These are phyloP conservation scores for Boletus edulis DNA, from an alignment of 768 basidiomycete species.

Conservation along the genomic window DNA sequence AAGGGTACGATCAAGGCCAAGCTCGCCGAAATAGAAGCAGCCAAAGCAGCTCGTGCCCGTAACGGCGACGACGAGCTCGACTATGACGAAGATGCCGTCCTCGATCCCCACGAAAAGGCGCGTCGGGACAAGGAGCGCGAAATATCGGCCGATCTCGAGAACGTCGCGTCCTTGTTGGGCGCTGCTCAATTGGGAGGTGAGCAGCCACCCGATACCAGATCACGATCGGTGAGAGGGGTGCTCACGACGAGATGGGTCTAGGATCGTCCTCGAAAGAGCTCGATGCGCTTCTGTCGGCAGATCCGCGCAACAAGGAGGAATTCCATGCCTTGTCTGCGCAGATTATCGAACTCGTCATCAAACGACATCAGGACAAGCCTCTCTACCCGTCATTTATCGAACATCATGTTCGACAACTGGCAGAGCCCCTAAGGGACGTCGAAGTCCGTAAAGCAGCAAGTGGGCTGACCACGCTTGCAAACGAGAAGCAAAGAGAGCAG, in stretches of 20 bases:
- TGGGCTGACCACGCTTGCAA: conserved; percentile 81
- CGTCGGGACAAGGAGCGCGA: conserved; percentile 77
- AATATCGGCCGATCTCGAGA: conserved; percentile 82
- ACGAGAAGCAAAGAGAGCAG: conserved; percentile 93
- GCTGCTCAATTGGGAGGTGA: conserved; percentile 62
- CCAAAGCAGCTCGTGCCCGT: conserved; percentile 51
- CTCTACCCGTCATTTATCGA: conserved; percentile 84
- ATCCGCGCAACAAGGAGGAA: conserved; percentile 89
- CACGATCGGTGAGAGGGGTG: not conserved
- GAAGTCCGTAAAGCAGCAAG: conserved; percentile 90
- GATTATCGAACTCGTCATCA: conserved; percentile 73
- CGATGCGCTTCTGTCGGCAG: conserved; percentile 68
- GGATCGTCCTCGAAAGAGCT: conserved; percentile 69
- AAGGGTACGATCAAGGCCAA: conserved; percentile 91
- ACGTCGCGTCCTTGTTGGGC: conserved; percentile 81
- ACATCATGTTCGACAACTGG: conserved; percentile 73
- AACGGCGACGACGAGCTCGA: conserved; percentile 42
- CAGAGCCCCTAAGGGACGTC: conserved; percentile 78
- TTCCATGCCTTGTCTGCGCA: conserved; percentile 70
- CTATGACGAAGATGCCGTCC: conserved; percentile 71
- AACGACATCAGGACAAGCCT: conserved; percentile 78
- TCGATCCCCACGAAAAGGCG: conserved; percentile 79
- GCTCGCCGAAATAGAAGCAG: conserved; percentile 87
- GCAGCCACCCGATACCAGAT: conserved; percentile 10
- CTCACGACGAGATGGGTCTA: conserved; percentile 26